Percentiles rank a stretch among this genome's conserved stretches.
Conservation (phyloP, 768 basidiomycete species). For the Pleurotus eryngii region DNA sequence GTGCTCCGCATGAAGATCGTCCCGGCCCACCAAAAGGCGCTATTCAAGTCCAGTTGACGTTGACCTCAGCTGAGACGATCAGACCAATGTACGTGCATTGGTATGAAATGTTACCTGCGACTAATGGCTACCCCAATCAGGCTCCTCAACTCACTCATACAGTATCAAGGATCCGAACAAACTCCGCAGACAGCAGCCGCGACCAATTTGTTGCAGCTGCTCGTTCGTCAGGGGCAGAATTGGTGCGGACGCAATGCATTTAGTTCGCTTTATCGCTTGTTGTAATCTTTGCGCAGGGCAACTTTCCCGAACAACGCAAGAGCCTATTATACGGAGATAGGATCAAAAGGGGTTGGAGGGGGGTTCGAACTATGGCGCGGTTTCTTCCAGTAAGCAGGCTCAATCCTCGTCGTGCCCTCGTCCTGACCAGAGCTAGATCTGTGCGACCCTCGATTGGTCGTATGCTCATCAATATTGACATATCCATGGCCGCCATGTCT, state of each 20-base stretch:
- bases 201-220: conserved; percentile 44
- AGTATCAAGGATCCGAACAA: not conserved
- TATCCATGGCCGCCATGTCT: conserved; percentile 43
- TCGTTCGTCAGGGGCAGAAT: conserved; percentile 46
- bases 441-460: conserved; percentile 39
- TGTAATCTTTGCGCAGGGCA: conserved; percentile 20
- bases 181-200: conserved; percentile 31
- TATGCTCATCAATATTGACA: conserved; percentile 46
- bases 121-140: conserved; percentile 15
- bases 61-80: conserved; percentile 35
- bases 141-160: conserved; percentile 22
- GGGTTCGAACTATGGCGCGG: conserved; percentile 46
- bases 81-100: conserved; percentile 27
- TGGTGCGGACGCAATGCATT: conserved; percentile 27
- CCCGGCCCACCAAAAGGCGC: conserved; percentile 21
- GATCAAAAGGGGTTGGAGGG: conserved; percentile 15
- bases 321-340: conserved; percentile 40
- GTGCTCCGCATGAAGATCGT: no score
- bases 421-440: conserved; percentile 27
- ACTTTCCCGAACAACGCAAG: conserved; percentile 41
- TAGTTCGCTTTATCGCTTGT: not conserved
- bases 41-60: conserved; percentile 26
- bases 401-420: not conserved
- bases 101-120: not conserved
- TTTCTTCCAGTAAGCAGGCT: conserved; percentile 43